Percentiles rank a stretch among this genome's conserved stretches.
Evolutionary conservation across 345 rosid genomes (phyloP).

Genomic region (Populus tremula): DNA sequence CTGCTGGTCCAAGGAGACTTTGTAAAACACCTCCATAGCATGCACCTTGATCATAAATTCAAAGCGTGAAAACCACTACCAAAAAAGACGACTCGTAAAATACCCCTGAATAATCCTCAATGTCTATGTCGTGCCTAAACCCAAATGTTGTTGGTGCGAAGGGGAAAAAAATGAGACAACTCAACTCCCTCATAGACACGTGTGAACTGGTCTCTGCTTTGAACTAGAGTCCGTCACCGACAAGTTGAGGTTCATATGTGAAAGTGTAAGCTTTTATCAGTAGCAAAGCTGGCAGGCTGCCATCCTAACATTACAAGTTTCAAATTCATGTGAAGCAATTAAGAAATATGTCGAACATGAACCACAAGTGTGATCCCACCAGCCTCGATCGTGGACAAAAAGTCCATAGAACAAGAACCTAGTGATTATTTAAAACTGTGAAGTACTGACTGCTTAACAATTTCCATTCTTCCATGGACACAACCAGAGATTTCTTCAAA

Average conservation of each 20-base stretch:
- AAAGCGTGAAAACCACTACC: not conserved
- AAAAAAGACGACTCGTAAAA: not conserved
- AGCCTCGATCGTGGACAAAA: not conserved
- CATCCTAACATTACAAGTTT: not conserved
- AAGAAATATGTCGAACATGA: not conserved
- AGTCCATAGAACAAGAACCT: not conserved
- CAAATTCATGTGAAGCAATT: conserved; percentile 9
- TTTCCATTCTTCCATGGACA: not conserved
- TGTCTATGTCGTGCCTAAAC: not conserved
- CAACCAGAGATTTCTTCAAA: conserved; percentile 3
- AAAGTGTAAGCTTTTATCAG: conserved; percentile 6
- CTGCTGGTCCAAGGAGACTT: not conserved
- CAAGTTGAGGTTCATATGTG: conserved; percentile 8
- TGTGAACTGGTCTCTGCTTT: not conserved
- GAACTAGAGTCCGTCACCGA: not conserved
- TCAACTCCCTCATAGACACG: no score
- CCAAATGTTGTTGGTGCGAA: not conserved
- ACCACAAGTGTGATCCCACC: not conserved
- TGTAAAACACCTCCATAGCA: not conserved
- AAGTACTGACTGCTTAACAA: not conserved
- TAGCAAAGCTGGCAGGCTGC: not conserved
- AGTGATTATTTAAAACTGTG: not conserved
- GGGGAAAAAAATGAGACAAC: not conserved
- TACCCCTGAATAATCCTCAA: not conserved
- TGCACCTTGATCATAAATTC: not conserved